Evolutionary conservation across 352 stramenopile genomes (phyloP).

Genomic region (Phytophthora capsici): DNA sequence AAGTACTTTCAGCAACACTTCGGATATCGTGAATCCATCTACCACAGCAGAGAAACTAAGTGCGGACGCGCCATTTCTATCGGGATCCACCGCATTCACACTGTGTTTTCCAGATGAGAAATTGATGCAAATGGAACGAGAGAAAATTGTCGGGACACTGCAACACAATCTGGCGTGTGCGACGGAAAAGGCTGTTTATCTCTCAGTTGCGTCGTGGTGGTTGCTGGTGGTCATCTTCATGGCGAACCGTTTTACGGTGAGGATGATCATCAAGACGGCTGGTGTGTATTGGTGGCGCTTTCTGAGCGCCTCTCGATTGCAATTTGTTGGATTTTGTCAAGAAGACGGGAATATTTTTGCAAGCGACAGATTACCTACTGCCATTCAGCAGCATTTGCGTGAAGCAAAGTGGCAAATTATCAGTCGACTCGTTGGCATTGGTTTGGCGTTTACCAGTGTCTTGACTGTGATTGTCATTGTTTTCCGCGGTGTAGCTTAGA

Average conservation of each 20-base stretch:
- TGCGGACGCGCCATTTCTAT: conserved; percentile 26
- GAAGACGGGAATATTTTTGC: conserved; percentile 53
- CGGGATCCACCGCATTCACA: conserved; percentile 22
- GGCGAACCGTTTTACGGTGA: conserved; percentile 48
- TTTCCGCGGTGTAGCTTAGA: conserved; percentile 27
- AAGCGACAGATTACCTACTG: conserved; percentile 37
- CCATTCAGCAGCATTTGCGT: conserved; percentile 46
- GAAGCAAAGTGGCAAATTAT: conserved; percentile 52
- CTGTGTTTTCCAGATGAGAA: conserved; percentile 30
- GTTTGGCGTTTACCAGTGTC: conserved; percentile 21
- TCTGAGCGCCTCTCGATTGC: conserved; percentile 56
- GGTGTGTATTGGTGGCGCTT: conserved; percentile 65
- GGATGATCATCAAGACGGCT: conserved; percentile 53
- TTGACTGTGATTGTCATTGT: conserved; percentile 16
- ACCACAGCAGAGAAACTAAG: conserved; percentile 21
- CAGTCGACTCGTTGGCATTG: conserved; percentile 41
- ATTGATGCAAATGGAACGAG: conserved; percentile 4
- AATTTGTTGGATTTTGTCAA: conserved; percentile 63
- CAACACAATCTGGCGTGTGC: conserved; percentile 53
- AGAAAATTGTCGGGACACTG: conserved; percentile 33
- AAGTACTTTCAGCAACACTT: conserved; percentile 21
- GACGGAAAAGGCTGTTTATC: conserved; percentile 66
- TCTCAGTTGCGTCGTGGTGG: conserved; percentile 69
- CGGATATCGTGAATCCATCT: conserved; percentile 11
- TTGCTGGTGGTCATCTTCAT: conserved; percentile 56